phyloP scores from a whole-genome alignment of 2,329 filamentous ascomycete species.

The Fusarium subtropicale region DNA sequence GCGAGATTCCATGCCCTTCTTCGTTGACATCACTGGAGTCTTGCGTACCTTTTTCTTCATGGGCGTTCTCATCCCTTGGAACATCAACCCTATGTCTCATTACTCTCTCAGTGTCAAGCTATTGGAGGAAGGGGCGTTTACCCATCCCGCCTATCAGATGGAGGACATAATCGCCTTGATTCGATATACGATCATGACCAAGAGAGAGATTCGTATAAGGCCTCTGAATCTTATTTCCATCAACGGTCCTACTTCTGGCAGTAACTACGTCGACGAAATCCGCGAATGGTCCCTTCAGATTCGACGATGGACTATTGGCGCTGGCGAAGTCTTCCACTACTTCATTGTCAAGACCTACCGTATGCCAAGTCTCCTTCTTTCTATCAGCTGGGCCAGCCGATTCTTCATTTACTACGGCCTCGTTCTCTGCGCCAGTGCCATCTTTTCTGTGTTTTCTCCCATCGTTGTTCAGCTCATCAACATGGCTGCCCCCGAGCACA shows the following conservation, averaged over 20 bases:
- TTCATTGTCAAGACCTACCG: slow-evolving; percentile 39
- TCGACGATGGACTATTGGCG: slow-evolving; percentile 37
- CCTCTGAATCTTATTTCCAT: slow-evolving; percentile 35
- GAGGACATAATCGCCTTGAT: slow-evolving; percentile 37
- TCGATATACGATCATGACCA: slow-evolving; percentile 32
- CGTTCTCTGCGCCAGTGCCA: slow-evolving; percentile 28
- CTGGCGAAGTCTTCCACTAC: slow-evolving; percentile 38
- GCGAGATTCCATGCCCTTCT: slow-evolving; percentile 43
- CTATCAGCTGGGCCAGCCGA: slow-evolving; percentile 30
- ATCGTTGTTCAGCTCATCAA: slow-evolving; percentile 29
- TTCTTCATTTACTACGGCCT: slow-evolving; percentile 35
- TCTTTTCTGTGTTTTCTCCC: slow-evolving; percentile 26
- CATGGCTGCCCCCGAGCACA: slow-evolving; percentile 8
- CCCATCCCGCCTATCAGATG: slow-evolving; percentile 35
- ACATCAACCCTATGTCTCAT: slow-evolving; percentile 39
- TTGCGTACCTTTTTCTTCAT: slow-evolving; percentile 45
- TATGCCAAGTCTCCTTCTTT: slow-evolving; percentile 22
- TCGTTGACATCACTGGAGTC: slow-evolving; percentile 43
- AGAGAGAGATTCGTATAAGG: slow-evolving; percentile 29
- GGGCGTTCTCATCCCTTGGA: slow-evolving; percentile 42
- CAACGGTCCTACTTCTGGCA: slow-evolving; percentile 35
- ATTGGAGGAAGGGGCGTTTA: slow-evolving; percentile 31
- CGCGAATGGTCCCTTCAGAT: slow-evolving; percentile 37
- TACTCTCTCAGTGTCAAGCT: slow-evolving; percentile 34
- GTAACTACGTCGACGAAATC: slow-evolving; percentile 27